Conservation (phyloP, 2,329 filamentous ascomycete genomes). For the Penicillium palitans region DNA sequence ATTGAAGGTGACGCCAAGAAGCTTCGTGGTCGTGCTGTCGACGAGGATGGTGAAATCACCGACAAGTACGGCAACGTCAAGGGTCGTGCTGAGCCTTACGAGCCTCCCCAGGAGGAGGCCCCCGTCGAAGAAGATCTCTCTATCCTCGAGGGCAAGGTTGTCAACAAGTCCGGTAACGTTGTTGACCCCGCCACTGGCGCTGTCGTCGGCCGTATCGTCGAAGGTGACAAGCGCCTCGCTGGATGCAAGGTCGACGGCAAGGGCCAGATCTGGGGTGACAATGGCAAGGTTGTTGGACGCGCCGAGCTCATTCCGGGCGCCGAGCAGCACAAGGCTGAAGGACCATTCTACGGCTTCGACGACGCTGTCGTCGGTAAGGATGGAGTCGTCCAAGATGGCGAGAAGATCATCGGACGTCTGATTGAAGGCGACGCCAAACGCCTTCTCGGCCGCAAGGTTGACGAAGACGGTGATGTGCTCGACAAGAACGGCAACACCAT, state of each 20-base stretch:
- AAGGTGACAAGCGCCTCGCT: conserved; percentile 59
- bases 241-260: conserved; percentile 63
- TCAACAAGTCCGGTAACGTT: conserved; percentile 65
- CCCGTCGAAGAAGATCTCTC: conserved; percentile 55
- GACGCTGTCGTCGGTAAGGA: conserved; percentile 58
- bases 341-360: conserved; percentile 62
- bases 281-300: conserved; percentile 60
- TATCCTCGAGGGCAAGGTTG: conserved; percentile 60
- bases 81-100: conserved; percentile 59
- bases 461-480: conserved; percentile 68
- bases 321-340: conserved; percentile 52
- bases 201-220: conserved; percentile 58
- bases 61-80: conserved; percentile 70
- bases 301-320: conserved; percentile 58
- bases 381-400: conserved; percentile 55
- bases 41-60: conserved; percentile 78
- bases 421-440: conserved; percentile 64
- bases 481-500: conserved; percentile 68
- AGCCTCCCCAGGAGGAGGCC: conserved; percentile 48
- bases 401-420: conserved; percentile 52
- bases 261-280: conserved; percentile 64
- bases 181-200: conserved; percentile 58
- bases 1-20: conserved; percentile 69
- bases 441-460: conserved; percentile 65
- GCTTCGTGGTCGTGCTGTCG: conserved; percentile 71